phyloP scores from a whole-genome alignment of 768 basidiomycete genomes.

The Epithele typhae region DNA sequence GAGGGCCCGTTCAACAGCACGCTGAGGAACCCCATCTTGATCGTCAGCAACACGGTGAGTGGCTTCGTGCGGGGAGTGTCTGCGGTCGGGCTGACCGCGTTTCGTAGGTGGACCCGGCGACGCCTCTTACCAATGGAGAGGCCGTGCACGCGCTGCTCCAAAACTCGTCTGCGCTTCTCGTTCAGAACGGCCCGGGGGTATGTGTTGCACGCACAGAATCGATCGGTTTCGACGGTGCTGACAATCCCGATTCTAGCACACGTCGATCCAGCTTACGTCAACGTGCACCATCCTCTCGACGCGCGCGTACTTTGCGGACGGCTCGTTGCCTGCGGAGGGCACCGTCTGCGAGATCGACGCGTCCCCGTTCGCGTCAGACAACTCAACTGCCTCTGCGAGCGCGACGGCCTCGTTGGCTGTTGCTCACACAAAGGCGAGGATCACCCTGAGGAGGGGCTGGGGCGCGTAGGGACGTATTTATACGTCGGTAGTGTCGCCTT shows the following conservation, averaged over 20 bases:
- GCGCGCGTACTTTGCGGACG: conserved; percentile 25
- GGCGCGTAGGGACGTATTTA: no score
- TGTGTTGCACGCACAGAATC: conserved; percentile 3
- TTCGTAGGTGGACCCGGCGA: conserved; percentile 24
- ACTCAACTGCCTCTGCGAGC: no score
- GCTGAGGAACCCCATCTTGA: conserved; percentile 22
- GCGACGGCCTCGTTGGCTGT: no score
- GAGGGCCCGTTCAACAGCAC: conserved; percentile 27
- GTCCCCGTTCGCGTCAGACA: conserved; percentile 5
- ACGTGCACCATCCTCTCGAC: conserved; percentile 19
- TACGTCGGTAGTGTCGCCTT: no score
- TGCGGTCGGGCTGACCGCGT: not conserved
- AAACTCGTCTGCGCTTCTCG: conserved; percentile 24
- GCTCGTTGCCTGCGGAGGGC: conserved; percentile 22
- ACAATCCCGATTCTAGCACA: conserved; percentile 21
- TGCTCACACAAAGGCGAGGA: no score
- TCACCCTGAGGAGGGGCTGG: no score
- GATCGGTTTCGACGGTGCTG: no score
- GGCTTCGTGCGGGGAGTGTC: not conserved
- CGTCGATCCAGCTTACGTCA: conserved; percentile 19
- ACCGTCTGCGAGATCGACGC: conserved; percentile 20
- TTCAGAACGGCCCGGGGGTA: conserved; percentile 25
- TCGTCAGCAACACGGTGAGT: conserved; percentile 22
- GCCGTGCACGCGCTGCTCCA: conserved; percentile 19
- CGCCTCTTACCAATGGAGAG: conserved; percentile 24